Percentiles rank a stretch among this genome's conserved stretches.
Evolutionary conservation across 1,139 yeast genomes (phyloP).

Genomic region (Saccharomycopsis hybrid): DNA sequence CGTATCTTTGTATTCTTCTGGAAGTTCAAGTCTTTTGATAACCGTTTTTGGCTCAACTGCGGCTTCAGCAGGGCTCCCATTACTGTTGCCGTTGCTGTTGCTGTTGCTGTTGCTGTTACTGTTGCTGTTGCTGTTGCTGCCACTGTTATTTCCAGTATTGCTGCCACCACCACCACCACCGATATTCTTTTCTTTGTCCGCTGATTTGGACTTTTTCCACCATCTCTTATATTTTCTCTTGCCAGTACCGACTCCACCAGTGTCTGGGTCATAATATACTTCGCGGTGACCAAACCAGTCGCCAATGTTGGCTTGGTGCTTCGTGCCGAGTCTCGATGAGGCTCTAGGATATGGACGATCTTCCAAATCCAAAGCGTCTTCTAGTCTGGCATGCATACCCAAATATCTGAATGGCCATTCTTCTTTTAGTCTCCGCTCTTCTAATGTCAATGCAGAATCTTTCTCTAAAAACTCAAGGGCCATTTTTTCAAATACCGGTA

Average conservation of each 20-base stretch:
- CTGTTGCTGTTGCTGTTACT: conserved; percentile 15
- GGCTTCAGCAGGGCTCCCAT: too few relatives aligned
- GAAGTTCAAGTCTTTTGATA: conserved; percentile 36
- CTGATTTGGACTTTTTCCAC: conserved; percentile 8
- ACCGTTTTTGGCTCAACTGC: too few relatives aligned
- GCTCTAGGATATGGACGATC: conserved; percentile 83
- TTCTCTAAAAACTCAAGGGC: conserved; percentile 47
- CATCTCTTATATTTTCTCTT: conserved; percentile 11
- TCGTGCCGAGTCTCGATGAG: conserved; percentile 68
- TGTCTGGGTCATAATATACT: conserved; percentile 50
- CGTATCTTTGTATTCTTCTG: conserved; percentile 38
- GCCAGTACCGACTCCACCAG: conserved; percentile 4
- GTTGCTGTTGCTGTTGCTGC: background rate
- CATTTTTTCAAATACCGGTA: conserved; percentile 58
- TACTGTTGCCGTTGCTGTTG: too few relatives aligned
- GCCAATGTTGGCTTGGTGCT: conserved; percentile 61
- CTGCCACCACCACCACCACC: background rate
- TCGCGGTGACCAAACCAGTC: conserved; percentile 66
- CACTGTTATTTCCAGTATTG: background rate
- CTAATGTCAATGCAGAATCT: conserved; percentile 38
- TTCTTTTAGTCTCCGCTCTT: conserved; percentile 46
- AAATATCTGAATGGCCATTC: conserved; percentile 81
- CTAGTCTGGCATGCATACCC: conserved; percentile 70
- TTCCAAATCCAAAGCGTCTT: conserved; percentile 73
- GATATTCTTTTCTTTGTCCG: conserved; percentile 22